phyloP scores from a whole-genome alignment of 116 monocot species.

The Iris pallida region DNA sequence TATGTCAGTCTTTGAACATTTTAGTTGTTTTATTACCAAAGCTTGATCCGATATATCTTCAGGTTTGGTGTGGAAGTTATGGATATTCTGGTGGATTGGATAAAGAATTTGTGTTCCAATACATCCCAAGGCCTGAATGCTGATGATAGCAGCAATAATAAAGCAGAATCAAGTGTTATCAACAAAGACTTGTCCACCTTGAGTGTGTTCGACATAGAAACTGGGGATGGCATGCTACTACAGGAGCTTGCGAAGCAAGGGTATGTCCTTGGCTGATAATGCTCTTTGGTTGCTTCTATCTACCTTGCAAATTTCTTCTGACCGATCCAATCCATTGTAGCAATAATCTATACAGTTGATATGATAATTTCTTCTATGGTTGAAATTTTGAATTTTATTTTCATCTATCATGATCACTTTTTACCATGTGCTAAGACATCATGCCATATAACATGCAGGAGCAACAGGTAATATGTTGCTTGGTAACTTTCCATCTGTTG shows the following conservation, averaged over 20 bases:
- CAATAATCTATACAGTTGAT: neutral
- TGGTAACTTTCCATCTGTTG: neutral
- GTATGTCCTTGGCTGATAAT: constrained; percentile 20
- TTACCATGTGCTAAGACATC: neutral
- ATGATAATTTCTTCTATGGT: neutral
- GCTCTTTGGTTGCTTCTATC: neutral
- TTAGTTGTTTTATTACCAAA: too few relatives aligned
- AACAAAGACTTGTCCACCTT: constrained; percentile 43
- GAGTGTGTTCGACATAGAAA: constrained; percentile 77
- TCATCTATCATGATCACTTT: neutral
- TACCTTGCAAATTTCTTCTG: neutral
- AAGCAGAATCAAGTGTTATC: constrained; percentile 33
- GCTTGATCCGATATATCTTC: constrained; percentile 2
- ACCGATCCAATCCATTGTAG: too few relatives aligned
- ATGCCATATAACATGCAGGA: neutral
- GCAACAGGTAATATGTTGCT: neutral
- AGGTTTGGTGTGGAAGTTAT: constrained; percentile 86
- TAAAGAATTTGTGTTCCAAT: constrained; percentile 51
- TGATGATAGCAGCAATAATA: constrained; percentile 12
- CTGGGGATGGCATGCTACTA: constrained; percentile 82
- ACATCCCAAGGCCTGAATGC: constrained; percentile 14
- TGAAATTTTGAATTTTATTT: neutral
- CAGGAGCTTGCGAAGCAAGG: constrained; percentile 85
- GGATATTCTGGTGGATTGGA: constrained; percentile 61
- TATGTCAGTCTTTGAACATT: neutral